Conservation (phyloP, 2,329 filamentous ascomycete genomes). For the Calonectria ilicicola region DNA sequence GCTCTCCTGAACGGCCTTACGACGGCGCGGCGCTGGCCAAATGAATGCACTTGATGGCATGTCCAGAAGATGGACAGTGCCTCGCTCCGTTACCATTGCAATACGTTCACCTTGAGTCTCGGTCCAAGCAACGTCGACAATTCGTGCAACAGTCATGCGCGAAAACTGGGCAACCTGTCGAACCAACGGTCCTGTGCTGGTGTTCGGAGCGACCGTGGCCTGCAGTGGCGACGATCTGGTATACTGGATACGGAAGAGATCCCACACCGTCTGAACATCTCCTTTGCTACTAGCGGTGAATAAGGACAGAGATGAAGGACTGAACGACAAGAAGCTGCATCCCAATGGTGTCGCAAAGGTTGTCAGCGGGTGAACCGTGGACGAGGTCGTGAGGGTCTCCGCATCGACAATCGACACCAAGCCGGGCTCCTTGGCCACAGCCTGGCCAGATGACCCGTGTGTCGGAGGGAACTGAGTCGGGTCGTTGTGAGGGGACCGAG, state of each 20-base stretch:
- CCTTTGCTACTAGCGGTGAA: constrained; percentile 86
- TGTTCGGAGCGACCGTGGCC: constrained; percentile 57
- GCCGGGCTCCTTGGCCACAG: constrained; percentile 73
- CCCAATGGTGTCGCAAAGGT: constrained; percentile 80
- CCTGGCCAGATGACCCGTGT: constrained; percentile 72
- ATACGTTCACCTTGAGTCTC: constrained; percentile 83
- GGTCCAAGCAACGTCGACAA: constrained; percentile 92
- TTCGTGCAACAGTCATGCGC: constrained; percentile 89
- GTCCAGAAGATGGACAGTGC: constrained; percentile 94
- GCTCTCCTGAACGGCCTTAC: constrained; percentile 57
- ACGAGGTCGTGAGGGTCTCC: constrained; percentile 66
- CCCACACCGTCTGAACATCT: constrained; percentile 87
- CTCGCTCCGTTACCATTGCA: constrained; percentile 91
- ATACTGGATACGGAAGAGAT: constrained; percentile 75
- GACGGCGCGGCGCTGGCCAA: constrained; percentile 82
- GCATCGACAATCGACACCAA: constrained; percentile 82
- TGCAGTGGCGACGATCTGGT: constrained; percentile 72
- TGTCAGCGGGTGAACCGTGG: constrained; percentile 71
- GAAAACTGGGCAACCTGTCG: constrained; percentile 90
- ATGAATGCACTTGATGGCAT: constrained; percentile 85
- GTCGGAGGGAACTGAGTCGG: constrained; percentile 77
- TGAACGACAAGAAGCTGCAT: constrained; percentile 85
- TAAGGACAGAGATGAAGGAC: constrained; percentile 78
- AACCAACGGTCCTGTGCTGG: constrained; percentile 68
- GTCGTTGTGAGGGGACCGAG: constrained; percentile 60